A percentile compares a stretch with the other conserved stretches of the same genome.
These are phyloP conservation scores for Dimargaris cristalligena DNA, from an alignment of 192 early-diverging fungal species.

Conservation along the genomic window DNA sequence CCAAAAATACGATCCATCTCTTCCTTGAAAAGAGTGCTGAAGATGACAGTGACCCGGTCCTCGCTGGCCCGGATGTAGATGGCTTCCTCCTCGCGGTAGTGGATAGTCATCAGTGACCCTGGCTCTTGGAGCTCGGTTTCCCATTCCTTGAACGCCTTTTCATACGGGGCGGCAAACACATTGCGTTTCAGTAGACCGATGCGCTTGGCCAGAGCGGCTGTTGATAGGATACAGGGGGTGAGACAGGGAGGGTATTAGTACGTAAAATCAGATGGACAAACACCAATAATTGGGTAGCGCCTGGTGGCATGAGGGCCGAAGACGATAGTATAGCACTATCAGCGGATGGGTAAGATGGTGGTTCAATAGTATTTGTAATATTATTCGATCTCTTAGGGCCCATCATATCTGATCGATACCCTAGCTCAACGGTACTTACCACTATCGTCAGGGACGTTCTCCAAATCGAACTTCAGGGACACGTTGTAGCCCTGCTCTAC, in stretches of 20 bases:
- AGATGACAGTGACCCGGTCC: constrained; percentile 95
- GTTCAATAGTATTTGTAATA: too few relatives aligned
- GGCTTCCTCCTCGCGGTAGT: constrained; percentile 87
- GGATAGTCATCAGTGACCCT: constrained; percentile 71
- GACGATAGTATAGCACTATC: too few relatives aligned
- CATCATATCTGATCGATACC: too few relatives aligned
- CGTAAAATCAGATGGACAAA: too few relatives aligned
- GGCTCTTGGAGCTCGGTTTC: constrained; percentile 53
- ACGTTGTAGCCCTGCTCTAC: constrained; percentile 61
- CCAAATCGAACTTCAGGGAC: constrained; percentile 65
- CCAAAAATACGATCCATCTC: constrained; percentile 93
- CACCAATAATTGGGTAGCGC: too few relatives aligned
- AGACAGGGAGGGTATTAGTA: too few relatives aligned
- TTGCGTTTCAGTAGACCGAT: constrained; percentile 87
- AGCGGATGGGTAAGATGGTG: too few relatives aligned
- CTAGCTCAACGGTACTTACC: constrained; percentile 38
- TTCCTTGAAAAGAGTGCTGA: constrained; percentile 91
- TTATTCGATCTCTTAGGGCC: too few relatives aligned
- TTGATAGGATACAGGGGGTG: not conserved
- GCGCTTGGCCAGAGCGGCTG: constrained; percentile 48
- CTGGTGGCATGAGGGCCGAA: too few relatives aligned
- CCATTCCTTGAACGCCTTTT: constrained; percentile 72
- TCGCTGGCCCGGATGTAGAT: constrained; percentile 79
- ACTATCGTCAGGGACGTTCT: constrained; percentile 54
- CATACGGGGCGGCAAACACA: constrained; percentile 83